Conservation (phyloP, 345 rosid genomes). For the Pelargonium nanum region DNA sequence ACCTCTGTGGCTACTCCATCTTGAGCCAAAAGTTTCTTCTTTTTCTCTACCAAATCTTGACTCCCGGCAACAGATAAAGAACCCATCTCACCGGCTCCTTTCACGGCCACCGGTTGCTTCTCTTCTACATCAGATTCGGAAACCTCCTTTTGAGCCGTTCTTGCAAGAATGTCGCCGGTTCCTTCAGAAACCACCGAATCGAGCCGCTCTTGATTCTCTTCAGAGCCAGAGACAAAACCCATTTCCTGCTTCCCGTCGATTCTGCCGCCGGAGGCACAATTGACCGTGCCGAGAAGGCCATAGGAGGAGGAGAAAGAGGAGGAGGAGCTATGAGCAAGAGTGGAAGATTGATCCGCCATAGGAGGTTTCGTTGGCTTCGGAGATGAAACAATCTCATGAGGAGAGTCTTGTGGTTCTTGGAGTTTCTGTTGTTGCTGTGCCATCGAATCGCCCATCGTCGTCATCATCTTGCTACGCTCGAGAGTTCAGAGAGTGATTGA, state of each 20-base stretch:
- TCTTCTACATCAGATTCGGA: neutral
- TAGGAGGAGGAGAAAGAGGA: neutral
- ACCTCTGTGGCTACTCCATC: neutral
- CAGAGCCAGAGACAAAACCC: neutral
- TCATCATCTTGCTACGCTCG: neutral
- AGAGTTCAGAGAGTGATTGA: neutral
- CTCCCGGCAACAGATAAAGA: neutral
- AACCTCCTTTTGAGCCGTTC: neutral
- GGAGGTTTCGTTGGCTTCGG: neutral
- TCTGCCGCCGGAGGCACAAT: neutral
- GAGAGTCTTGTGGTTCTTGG: neutral
- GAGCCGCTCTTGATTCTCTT: neutral
- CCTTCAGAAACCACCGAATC: neutral
- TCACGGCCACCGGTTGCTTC: too few species aligned
- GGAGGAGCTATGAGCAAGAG: neutral
- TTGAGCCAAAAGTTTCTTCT: neutral
- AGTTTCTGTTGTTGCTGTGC: neutral
- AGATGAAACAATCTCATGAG: neutral
- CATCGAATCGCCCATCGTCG: neutral
- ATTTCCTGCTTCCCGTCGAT: neutral
- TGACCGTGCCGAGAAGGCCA: neutral
- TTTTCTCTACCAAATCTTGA: too few species aligned
- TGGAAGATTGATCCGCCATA: neutral
- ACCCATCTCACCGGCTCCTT: neutral
- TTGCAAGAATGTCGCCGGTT: neutral